Evolutionary conservation across 208 protist species (phyloP).

Genomic region (Sergeia podlipaevii): DNA sequence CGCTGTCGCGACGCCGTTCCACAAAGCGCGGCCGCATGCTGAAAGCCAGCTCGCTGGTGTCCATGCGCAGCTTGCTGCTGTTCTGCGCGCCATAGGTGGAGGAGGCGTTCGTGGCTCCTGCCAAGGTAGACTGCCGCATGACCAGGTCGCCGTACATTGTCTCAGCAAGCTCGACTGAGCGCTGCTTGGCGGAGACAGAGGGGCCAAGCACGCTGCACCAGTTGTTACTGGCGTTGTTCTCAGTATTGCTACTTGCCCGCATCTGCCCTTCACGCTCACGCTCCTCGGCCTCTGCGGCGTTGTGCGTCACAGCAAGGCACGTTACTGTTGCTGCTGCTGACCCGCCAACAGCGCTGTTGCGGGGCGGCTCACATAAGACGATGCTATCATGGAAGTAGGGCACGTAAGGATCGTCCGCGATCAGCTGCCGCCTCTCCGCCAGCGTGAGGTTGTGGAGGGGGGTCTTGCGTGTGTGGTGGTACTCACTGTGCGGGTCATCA

Average conservation of each 20-base stretch:
- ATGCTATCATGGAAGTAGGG: slow-evolving; percentile 60
- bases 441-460: slow-evolving; percentile 4
- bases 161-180: slow-evolving; percentile 26
- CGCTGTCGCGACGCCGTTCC: slow-evolving; percentile 3
- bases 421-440: background rate
- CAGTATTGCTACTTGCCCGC: background rate
- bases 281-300: slow-evolving; percentile 25
- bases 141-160: slow-evolving; percentile 30
- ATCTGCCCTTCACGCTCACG: slow-evolving; percentile 3
- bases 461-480: slow-evolving; percentile 6
- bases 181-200: slow-evolving; percentile 30
- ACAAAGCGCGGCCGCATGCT: slow-evolving; percentile 32
- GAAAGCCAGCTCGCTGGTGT: slow-evolving; percentile 50
- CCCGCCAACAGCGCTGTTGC: background rate
- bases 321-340: background rate
- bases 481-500: background rate
- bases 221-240: background rate
- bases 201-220: slow-evolving; percentile 30
- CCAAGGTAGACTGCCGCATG: slow-evolving; percentile 12
- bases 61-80: slow-evolving; percentile 11
- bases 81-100: slow-evolving; percentile 9
- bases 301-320: slow-evolving; percentile 40
- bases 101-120: no score
- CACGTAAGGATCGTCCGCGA: slow-evolving; percentile 12
- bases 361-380: slow-evolving; percentile 21